Percentiles rank a stretch among this genome's conserved stretches.
phyloP scores from a whole-genome alignment of 1,139 yeast genomes.

The Cylindricascospora bacillispora region DNA sequence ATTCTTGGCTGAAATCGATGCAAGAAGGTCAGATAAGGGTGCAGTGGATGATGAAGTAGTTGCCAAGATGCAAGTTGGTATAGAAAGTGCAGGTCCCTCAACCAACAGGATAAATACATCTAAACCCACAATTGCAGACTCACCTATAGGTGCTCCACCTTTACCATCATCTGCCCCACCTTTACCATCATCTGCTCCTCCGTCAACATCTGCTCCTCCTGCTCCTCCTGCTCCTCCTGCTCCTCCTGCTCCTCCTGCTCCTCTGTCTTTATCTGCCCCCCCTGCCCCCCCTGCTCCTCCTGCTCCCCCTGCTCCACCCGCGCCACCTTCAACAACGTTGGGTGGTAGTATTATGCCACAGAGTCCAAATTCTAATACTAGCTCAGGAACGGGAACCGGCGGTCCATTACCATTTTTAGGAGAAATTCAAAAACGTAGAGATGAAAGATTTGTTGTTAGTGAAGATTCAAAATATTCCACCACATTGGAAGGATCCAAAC shows the following conservation, averaged over 20 bases:
- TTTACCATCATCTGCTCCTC: conserved; percentile 11
- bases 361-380: conserved; percentile 5
- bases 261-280: conserved; percentile 17
- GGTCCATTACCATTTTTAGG: conserved; percentile 35
- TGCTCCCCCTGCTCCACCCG: conserved; percentile 11
- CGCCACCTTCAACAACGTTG: conserved; percentile 6
- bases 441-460: conserved; percentile 39
- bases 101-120: too few species aligned
- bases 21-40: conserved; percentile 14
- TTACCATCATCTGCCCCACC: conserved; percentile 1
- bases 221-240: conserved; percentile 5
- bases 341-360: background rate
- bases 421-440: conserved; percentile 42
- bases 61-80: background rate
- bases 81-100: background rate
- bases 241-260: conserved; percentile 16
- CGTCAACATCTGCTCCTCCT: conserved; percentile 7
- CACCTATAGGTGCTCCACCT: conserved; percentile 2
- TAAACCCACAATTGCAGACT: background rate
- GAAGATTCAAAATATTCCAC: conserved; percentile 20
- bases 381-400: conserved; percentile 15
- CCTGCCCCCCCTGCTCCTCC: conserved; percentile 8
- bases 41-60: conserved; percentile 5
- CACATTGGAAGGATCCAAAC: conserved; percentile 22
- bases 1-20: conserved; percentile 16